Percentiles rank a stretch among this genome's conserved stretches.
These are phyloP conservation scores for Rubroboletus pulcherrimus DNA, from an alignment of 768 basidiomycete genomes.

Conservation along the genomic window DNA sequence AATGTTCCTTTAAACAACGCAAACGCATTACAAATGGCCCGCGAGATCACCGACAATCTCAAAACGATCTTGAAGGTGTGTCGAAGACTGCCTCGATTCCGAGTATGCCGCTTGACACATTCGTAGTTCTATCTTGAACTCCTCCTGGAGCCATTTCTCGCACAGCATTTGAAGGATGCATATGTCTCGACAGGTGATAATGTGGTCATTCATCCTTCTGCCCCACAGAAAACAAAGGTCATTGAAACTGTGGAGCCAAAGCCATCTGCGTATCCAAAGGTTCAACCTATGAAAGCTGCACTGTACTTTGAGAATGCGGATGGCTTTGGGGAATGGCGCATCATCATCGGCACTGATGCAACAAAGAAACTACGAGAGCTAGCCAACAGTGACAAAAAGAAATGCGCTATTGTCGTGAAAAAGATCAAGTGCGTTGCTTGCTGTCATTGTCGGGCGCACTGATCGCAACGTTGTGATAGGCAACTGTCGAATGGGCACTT, in stretches of 20 bases:
- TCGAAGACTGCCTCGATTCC: not conserved
- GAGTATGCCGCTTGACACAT: not conserved
- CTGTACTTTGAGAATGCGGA: conserved; percentile 55
- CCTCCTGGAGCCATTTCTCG: conserved; percentile 16
- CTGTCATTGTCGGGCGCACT: not conserved
- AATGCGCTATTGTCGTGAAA: conserved; percentile 55
- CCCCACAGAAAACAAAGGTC: not conserved
- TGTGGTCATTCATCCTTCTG: not conserved
- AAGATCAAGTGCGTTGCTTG: conserved; percentile 55
- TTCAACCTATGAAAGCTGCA: conserved; percentile 58
- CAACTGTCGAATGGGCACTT: conserved; percentile 69
- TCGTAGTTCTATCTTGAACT: conserved; percentile 25
- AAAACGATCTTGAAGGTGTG: conserved; percentile 30
- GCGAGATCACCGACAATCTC: conserved; percentile 23
- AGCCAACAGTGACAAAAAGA: conserved; percentile 41
- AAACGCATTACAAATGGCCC: conserved; percentile 15
- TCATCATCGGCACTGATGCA: conserved; percentile 52
- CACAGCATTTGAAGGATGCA: conserved; percentile 3
- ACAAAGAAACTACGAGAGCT: conserved; percentile 47
- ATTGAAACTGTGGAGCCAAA: conserved; percentile 1
- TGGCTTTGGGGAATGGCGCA: conserved; percentile 63
- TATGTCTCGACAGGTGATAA: conserved; percentile 3
- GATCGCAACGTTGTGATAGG: conserved; percentile 31
- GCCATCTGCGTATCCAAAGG: conserved; percentile 38
- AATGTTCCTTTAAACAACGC: conserved; percentile 23